Conservation (phyloP, 2,329 filamentous ascomycete genomes). For the Neopestalotiopsis rosae region DNA sequence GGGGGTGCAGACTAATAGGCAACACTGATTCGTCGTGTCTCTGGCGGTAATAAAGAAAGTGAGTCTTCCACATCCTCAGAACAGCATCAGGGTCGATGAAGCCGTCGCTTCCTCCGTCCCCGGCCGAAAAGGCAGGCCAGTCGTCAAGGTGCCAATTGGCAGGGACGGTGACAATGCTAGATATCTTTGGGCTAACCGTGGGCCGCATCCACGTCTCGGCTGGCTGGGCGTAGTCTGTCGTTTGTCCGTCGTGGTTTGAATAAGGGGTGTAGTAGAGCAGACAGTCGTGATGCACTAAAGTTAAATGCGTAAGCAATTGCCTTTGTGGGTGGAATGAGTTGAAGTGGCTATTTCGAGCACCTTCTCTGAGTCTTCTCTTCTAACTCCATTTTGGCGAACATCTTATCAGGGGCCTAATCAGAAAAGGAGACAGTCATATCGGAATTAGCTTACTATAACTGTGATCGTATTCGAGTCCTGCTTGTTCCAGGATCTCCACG, state of each 20-base stretch:
- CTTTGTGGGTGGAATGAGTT: no score
- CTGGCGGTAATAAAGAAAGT: conserved; percentile 50
- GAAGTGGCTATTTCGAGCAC: no score
- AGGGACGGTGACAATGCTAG: conserved; percentile 48
- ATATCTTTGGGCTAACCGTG: conserved; percentile 25
- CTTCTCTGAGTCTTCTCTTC: no score
- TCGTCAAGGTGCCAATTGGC: conserved; percentile 53
- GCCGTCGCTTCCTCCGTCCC: conserved; percentile 34
- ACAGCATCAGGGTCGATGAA: conserved; percentile 47
- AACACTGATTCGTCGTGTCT: conserved; percentile 53
- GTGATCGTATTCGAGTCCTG: conserved; percentile 51
- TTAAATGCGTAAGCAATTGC: no score
- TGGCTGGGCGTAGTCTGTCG: conserved; percentile 26
- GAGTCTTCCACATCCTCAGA: conserved; percentile 49
- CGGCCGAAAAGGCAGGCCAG: conserved; percentile 36
- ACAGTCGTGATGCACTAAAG: conserved; percentile 54
- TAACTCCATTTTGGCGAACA: no score
- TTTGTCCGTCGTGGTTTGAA: background rate
- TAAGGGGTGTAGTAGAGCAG: conserved; percentile 40
- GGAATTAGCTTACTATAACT: no score
- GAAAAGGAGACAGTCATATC: no score
- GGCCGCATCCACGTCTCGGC: conserved; percentile 27
- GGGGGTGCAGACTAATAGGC: conserved; percentile 51
- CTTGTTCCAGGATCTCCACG: conserved; percentile 44
- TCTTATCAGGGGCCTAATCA: no score